A percentile compares a stretch with the other conserved stretches of the same genome.
Evolutionary conservation across 2,329 filamentous ascomycete genomes (phyloP).

Genomic region (Thermomyces lanuginosus): DNA sequence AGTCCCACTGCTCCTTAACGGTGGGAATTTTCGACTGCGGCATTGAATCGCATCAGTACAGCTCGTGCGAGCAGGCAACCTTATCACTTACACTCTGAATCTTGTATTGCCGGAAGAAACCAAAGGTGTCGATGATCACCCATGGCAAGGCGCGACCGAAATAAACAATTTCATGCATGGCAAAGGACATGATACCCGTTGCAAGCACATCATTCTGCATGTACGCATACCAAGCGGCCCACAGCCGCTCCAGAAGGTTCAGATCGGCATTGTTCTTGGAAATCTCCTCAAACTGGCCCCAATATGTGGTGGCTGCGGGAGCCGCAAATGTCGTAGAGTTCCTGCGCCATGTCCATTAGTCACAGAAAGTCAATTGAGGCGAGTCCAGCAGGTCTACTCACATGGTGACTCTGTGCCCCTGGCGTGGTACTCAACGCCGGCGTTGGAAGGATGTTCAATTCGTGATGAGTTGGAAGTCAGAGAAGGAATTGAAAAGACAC

Average conservation of each 20-base stretch:
- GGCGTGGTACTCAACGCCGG: too few species aligned
- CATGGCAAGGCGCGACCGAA: constrained; percentile 83
- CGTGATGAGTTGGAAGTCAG: too few species aligned
- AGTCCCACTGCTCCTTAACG: constrained; percentile 85
- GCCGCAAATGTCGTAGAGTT: constrained; percentile 30
- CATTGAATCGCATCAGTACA: background rate
- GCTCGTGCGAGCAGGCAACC: background rate
- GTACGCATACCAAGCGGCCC: constrained; percentile 93
- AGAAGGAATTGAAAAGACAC: too few species aligned
- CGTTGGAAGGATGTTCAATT: too few species aligned
- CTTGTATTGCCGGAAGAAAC: constrained; percentile 84
- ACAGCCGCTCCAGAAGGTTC: constrained; percentile 72
- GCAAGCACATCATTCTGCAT: constrained; percentile 96
- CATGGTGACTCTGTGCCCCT: too few species aligned
- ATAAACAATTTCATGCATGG: constrained; percentile 87
- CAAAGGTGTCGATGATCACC: constrained; percentile 79
- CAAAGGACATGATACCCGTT: constrained; percentile 93
- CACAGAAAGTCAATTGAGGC: too few species aligned
- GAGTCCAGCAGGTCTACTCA: too few species aligned
- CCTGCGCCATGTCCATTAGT: too few species aligned
- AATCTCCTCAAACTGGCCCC: constrained; percentile 49
- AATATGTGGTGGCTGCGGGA: constrained; percentile 40
- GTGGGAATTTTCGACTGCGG: constrained; percentile 67
- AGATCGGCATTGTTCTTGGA: constrained; percentile 66
- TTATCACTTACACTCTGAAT: constrained; percentile 63